phyloP scores from a whole-genome alignment of 768 basidiomycete species.

The Butyriboletus loyo region DNA sequence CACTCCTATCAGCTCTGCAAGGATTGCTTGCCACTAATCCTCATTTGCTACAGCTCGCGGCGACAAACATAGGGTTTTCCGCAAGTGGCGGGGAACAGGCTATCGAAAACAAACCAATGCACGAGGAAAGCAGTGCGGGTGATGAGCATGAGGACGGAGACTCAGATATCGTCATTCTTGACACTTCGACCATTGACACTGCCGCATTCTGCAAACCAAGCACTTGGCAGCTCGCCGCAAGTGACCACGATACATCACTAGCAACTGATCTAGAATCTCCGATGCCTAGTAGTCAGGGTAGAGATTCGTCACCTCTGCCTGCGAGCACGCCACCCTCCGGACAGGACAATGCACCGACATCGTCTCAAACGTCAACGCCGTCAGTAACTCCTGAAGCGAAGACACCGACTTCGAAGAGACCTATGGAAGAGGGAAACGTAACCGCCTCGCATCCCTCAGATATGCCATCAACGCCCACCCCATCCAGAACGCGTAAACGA shows the following conservation, averaged over 20 bases:
- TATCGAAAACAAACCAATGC: neutral
- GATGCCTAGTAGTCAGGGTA: constrained; percentile 1
- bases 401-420: constrained; percentile 9
- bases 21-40: constrained; percentile 39
- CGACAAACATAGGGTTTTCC: neutral
- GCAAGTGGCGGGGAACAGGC: neutral
- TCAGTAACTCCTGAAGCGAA: neutral
- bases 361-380: constrained; percentile 10
- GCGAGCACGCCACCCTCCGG: constrained; percentile 15
- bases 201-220: constrained; percentile 41
- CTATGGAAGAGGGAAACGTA: neutral
- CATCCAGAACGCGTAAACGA: constrained; percentile 18
- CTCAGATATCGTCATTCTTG: constrained; percentile 57
- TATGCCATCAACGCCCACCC: constrained; percentile 15
- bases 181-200: constrained; percentile 74
- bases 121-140: neutral
- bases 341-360: constrained; percentile 5
- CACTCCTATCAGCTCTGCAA: constrained; percentile 48
- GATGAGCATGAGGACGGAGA: constrained; percentile 33
- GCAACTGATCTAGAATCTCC: constrained; percentile 16
- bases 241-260: neutral
- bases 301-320: constrained; percentile 16
- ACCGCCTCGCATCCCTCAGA: neutral
- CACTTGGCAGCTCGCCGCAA: neutral
- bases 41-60: constrained; percentile 18